These are phyloP conservation scores for Cutaneotrichosporon dermatis DNA, from an alignment of 1,284 basidiomycete genomes.

Conservation along the genomic window DNA sequence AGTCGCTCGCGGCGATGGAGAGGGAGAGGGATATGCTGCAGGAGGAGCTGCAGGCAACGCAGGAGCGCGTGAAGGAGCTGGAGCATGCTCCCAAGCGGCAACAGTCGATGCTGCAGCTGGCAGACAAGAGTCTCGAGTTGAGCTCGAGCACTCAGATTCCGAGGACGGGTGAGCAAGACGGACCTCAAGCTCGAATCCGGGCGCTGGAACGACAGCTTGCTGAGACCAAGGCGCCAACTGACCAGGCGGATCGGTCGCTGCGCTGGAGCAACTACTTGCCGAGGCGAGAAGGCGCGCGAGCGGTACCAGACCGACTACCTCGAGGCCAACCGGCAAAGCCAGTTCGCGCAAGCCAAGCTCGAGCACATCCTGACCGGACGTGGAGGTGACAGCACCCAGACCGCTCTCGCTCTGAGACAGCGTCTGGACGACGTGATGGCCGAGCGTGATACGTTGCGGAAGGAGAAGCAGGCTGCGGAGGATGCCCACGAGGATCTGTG, in stretches of 20 bases:
- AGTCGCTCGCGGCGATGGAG: constrained; percentile 58
- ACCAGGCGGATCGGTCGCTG: constrained; percentile 60
- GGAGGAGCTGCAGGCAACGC: constrained; percentile 80
- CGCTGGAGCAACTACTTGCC: constrained; percentile 83
- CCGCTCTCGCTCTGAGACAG: constrained; percentile 78
- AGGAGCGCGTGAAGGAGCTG: constrained; percentile 85
- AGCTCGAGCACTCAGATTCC: constrained; percentile 49
- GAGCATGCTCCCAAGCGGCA: constrained; percentile 54
- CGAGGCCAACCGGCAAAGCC: constrained; percentile 72
- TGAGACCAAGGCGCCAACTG: constrained; percentile 54
- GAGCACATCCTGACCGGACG: constrained; percentile 86
- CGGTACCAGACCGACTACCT: constrained; percentile 87
- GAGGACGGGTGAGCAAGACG: constrained; percentile 72
- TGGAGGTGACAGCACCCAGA: constrained; percentile 72
- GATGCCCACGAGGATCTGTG: constrained; percentile 61
- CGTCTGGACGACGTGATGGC: constrained; percentile 82
- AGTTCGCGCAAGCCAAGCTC: constrained; percentile 72
- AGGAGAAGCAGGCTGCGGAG: constrained; percentile 47
- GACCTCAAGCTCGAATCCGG: constrained; percentile 62
- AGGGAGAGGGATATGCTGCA: constrained; percentile 72
- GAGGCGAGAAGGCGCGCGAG: constrained; percentile 86
- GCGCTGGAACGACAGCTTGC: constrained; percentile 79
- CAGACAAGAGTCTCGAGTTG: constrained; percentile 47
- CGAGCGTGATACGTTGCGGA: constrained; percentile 68
- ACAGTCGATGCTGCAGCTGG: constrained; percentile 12